Evolutionary conservation across 352 stramenopile genomes (phyloP).

Genomic region (Phytophthora pisi): DNA sequence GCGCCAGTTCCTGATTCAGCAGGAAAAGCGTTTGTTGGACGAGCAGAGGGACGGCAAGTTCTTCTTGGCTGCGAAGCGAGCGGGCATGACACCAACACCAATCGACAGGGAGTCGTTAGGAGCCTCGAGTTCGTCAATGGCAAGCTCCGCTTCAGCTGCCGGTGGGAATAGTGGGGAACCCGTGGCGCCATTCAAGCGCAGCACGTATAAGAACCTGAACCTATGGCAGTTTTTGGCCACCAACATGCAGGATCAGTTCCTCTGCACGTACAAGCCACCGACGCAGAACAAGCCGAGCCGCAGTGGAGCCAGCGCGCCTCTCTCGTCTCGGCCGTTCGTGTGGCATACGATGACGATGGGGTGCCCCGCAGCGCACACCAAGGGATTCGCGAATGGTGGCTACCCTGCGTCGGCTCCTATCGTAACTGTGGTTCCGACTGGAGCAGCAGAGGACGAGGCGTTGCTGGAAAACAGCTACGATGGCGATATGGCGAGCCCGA

Average conservation of each 20-base stretch:
- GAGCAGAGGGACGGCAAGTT: constrained; percentile 59
- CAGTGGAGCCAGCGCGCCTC: constrained; percentile 20
- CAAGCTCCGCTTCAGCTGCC: constrained; percentile 21
- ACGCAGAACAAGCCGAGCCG: constrained; percentile 14
- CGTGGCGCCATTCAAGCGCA: constrained; percentile 80
- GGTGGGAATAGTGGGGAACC: constrained; percentile 31
- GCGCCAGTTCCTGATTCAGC: constrained; percentile 76
- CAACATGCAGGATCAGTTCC: constrained; percentile 88
- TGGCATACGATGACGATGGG: constrained; percentile 91
- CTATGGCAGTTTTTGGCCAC: constrained; percentile 82
- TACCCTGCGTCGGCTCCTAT: constrained; percentile 40
- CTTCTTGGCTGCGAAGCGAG: constrained; percentile 38
- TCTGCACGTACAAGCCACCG: constrained; percentile 58
- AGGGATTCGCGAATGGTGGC: constrained; percentile 77
- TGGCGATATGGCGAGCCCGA: constrained; percentile 32
- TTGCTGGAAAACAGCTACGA: constrained; percentile 32
- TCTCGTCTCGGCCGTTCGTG: constrained; percentile 50
- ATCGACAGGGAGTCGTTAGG: constrained; percentile 29
- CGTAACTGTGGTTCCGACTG: constrained; percentile 29
- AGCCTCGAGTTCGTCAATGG: constrained; percentile 16
- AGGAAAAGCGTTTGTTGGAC: constrained; percentile 67
- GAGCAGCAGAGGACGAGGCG: constrained; percentile 40
- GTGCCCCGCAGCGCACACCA: constrained; percentile 78
- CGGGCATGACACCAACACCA: constrained; percentile 21
- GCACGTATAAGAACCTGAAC: constrained; percentile 82